phyloP scores from a whole-genome alignment of 192 early-diverging fungal genomes.

The Gaertneriomyces semiglobifer region DNA sequence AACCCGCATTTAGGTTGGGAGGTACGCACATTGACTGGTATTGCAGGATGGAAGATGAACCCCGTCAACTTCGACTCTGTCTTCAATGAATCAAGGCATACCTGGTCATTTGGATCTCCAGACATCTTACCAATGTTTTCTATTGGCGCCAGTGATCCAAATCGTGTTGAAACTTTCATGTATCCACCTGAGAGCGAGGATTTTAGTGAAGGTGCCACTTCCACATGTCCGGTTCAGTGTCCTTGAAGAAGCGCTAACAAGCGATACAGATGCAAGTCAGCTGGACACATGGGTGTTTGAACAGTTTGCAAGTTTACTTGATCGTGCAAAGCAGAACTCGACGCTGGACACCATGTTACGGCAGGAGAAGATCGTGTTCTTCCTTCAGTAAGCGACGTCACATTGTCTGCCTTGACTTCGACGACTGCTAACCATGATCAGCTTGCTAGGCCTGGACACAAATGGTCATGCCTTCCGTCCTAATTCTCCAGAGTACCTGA shows the following conservation, averaged over 20 bases:
- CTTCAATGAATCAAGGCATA: constrained; percentile 89
- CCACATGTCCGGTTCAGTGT: no score
- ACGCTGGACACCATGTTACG: constrained; percentile 58
- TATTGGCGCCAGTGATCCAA: constrained; percentile 77
- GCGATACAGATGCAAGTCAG: constrained; percentile 65
- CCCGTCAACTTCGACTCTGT: constrained; percentile 95
- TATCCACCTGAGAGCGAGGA: constrained; percentile 84
- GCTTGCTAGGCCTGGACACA: constrained; percentile 88
- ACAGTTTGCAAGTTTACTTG: constrained; percentile 69
- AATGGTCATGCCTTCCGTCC: constrained; percentile 89
- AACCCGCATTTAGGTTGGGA: no score
- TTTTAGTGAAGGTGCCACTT: constrained; percentile 59
- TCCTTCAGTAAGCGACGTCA: constrained; percentile 62
- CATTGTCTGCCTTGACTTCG: neutral
- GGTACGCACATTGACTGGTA: no score
- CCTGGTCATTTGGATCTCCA: constrained; percentile 97
- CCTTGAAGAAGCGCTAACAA: neutral
- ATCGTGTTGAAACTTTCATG: constrained; percentile 85
- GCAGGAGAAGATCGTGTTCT: constrained; percentile 79
- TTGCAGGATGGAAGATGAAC: constrained; percentile 90
- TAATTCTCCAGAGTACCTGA: constrained; percentile 76
- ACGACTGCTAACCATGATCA: constrained; percentile 5
- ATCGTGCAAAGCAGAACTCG: constrained; percentile 37
- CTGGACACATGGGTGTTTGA: constrained; percentile 94
- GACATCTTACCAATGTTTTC: constrained; percentile 98